Base-by-base conservation (phyloP, 2,329 filamentous ascomycete genomes). In the Lachnellula suecica region DNA sequence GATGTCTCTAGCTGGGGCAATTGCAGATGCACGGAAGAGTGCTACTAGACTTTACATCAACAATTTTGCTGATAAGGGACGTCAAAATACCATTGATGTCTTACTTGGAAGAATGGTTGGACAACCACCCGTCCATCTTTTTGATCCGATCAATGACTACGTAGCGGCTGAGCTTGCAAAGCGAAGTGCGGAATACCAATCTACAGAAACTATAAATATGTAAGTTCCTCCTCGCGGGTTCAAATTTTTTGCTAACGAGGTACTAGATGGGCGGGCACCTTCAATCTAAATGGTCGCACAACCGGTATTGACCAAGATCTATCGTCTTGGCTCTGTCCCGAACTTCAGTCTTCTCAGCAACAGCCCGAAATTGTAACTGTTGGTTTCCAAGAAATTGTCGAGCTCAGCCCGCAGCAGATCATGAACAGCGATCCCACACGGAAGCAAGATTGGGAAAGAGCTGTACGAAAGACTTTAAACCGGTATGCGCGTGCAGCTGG, bases 361-460 rank as follows among this genome's bases (percentile, higher is more conserved):
- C 84, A 89, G 55, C 92, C 94, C 5, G 89, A 93, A 53, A 89
- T 99, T 34, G 85, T 96, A 47, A 91, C 88, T 7, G 86, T 97
- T 15, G 94, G 91, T 0, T 97, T 99, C 63, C 94, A 99, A 67
- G 94, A 99, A 70, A 97, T 99, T 57, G 94, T 99, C n/a, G 90
- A 96, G 66, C 76, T 99, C 43, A 97, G 91, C 63, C 94, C 95
- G 15, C 93, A 97, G 68, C 94, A 99, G 66, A 97, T 99, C 66
- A 97, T 99, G 91, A 96, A 95, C 59, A 97, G 92, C 54, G 93
- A 99, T 67, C 94, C 94, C 1, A 84, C 85, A 3, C 82, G 89
- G 49, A 89, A 93, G 59, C 85, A 91, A 58, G 74, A 86, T 19
- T 99, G 94, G 94, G 94, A 99, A 68, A 74, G 79, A 48, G 86